Evolutionary conservation across 257 asterid genomes (phyloP).

Genomic region (Solanum bulbocastanum): DNA sequence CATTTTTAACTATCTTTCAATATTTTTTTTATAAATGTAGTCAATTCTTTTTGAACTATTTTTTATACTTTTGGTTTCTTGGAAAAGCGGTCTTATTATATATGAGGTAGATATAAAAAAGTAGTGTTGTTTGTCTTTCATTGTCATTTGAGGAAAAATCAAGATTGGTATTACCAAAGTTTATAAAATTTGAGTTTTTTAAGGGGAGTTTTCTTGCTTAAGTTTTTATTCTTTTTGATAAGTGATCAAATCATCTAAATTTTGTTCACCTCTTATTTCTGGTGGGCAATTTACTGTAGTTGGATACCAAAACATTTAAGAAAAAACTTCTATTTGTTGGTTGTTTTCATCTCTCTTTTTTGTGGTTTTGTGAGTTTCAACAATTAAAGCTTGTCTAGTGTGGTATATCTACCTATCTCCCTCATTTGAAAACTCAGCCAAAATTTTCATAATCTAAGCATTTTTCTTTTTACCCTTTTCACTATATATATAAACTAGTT

Average conservation of each 20-base stretch:
- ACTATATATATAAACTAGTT: not conserved
- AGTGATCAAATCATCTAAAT: not conserved
- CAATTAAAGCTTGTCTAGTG: slow-evolving; percentile 47
- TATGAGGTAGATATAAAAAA: not conserved
- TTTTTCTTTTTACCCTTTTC: not conserved
- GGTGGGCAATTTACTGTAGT: slow-evolving; percentile 22
- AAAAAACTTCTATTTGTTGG: slow-evolving; percentile 6
- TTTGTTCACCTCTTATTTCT: not conserved
- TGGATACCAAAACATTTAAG: slow-evolving; percentile 18
- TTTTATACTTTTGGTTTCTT: not conserved
- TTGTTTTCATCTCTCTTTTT: slow-evolving; percentile 13
- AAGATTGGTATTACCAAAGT: slow-evolving; percentile 32
- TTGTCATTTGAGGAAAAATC: not conserved
- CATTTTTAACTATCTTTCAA: not conserved
- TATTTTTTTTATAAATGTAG: not conserved
- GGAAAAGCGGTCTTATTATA: not conserved
- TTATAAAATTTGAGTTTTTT: slow-evolving; percentile 11
- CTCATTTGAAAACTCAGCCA: not conserved
- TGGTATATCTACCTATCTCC: slow-evolving; percentile 25
- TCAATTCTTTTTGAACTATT: not conserved
- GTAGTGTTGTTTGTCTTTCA: not conserved
- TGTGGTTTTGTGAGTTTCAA: slow-evolving; percentile 59
- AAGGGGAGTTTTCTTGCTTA: not conserved
- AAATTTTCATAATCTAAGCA: not conserved
- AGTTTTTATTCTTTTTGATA: slow-evolving; percentile 1